A percentile compares a stretch with the other conserved stretches of the same genome.
phyloP scores from a whole-genome alignment of 768 basidiomycete genomes.

The Lepiota venenata region DNA sequence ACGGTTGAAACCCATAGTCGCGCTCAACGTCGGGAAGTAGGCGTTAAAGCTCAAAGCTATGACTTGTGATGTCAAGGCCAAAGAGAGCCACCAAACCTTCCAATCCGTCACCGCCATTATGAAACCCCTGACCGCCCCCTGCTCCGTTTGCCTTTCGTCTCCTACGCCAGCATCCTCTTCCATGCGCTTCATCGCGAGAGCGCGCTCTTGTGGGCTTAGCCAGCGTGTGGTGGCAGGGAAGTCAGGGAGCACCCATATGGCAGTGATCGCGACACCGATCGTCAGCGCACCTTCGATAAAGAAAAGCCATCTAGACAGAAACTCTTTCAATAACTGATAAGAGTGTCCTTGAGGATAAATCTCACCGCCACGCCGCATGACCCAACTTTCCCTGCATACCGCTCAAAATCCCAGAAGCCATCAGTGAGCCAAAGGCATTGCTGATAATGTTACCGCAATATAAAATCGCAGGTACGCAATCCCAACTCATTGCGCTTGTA shows the following conservation, averaged over 20 bases:
- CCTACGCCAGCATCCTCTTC: constrained; percentile 58
- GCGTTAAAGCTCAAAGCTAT: constrained; percentile 73
- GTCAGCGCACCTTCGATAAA: constrained; percentile 70
- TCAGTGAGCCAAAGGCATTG: constrained; percentile 82
- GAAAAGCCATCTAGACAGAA: constrained; percentile 63
- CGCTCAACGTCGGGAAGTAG: constrained; percentile 75
- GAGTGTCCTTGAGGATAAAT: background rate
- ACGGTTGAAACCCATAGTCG: constrained; percentile 64
- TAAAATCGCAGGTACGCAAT: constrained; percentile 65
- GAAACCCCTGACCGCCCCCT: constrained; percentile 41
- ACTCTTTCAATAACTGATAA: background rate
- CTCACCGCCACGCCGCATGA: constrained; percentile 73
- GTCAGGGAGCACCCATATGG: constrained; percentile 74
- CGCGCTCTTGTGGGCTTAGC: constrained; percentile 58
- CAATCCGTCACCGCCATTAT: constrained; percentile 66
- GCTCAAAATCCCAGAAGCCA: constrained; percentile 77
- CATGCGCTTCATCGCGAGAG: constrained; percentile 63
- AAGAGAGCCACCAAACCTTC: constrained; percentile 82
- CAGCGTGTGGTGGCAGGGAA: constrained; percentile 71
- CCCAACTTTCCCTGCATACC: constrained; percentile 77
- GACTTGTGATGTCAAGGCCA: constrained; percentile 58
- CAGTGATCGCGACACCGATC: constrained; percentile 47
- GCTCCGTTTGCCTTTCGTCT: constrained; percentile 44
- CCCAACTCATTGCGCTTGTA: constrained; percentile 77
- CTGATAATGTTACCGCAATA: constrained; percentile 77